phyloP scores from a whole-genome alignment of 495 filamentous ascomycete genomes.

The Tetracladium setigerum region DNA sequence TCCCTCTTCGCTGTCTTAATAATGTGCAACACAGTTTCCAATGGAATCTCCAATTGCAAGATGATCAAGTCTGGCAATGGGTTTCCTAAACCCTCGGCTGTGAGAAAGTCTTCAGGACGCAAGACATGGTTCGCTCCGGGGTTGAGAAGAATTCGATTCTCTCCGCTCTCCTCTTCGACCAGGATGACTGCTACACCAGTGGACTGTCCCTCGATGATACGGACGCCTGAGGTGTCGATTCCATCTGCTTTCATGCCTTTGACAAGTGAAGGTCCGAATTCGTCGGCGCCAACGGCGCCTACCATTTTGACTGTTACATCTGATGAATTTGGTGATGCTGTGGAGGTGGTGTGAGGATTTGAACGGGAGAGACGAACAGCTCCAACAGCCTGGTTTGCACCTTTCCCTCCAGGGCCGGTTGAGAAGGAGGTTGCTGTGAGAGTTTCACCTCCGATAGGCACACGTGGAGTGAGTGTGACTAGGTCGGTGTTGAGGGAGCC shows the following conservation, averaged over 20 bases:
- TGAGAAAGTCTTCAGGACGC: slow-evolving; percentile 13
- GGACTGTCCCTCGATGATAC: slow-evolving; percentile 37
- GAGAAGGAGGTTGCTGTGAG: slow-evolving; percentile 65
- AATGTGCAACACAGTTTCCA: slow-evolving; percentile 57
- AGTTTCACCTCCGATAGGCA: slow-evolving; percentile 66
- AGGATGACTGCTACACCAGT: slow-evolving; percentile 75
- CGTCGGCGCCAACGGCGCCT: slow-evolving; percentile 68
- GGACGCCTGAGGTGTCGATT: slow-evolving; percentile 50
- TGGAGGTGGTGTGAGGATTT: slow-evolving; percentile 30
- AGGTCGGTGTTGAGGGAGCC: slow-evolving; percentile 70
- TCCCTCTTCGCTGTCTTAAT: slow-evolving; percentile 40
- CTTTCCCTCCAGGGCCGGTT: slow-evolving; percentile 84
- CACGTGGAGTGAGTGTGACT: slow-evolving; percentile 54
- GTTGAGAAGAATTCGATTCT: slow-evolving; percentile 77
- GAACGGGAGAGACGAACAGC: slow-evolving; percentile 37
- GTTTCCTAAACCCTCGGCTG: slow-evolving; percentile 28
- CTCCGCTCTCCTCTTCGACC: slow-evolving; percentile 63
- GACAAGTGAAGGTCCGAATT: slow-evolving; percentile 46
- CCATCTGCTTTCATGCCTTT: slow-evolving; percentile 51
- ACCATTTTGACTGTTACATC: slow-evolving; percentile 63
- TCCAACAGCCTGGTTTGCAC: slow-evolving; percentile 81
- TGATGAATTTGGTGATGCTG: slow-evolving; percentile 17
- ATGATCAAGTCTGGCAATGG: slow-evolving; percentile 56
- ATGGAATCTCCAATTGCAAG: slow-evolving; percentile 79
- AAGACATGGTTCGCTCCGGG: slow-evolving; percentile 64